These are phyloP conservation scores for Torrubiella hemipterigena DNA, from an alignment of 2,329 filamentous ascomycete species.

Conservation along the genomic window DNA sequence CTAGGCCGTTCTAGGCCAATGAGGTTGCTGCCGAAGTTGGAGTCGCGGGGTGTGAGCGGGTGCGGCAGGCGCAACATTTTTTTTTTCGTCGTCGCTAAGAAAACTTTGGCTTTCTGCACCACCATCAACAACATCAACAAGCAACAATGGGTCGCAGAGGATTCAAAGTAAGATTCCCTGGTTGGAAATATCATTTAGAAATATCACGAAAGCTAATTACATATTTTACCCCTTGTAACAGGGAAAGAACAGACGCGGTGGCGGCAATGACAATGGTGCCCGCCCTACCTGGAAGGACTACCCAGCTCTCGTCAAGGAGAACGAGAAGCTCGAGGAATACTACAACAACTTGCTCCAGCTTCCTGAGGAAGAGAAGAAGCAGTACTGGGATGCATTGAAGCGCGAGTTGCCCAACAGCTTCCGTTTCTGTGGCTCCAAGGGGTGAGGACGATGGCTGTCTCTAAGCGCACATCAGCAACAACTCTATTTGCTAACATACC, in stretches of 20 bases:
- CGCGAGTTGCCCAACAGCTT: slow-evolving; percentile 93
- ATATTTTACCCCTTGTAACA: slow-evolving; percentile 10
- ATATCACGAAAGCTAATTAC: no score
- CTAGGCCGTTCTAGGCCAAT: no score
- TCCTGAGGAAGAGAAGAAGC: slow-evolving; percentile 61
- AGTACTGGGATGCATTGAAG: slow-evolving; percentile 75
- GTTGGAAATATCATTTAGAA: no score
- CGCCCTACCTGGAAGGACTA: slow-evolving; percentile 20
- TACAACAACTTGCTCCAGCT: slow-evolving; percentile 72
- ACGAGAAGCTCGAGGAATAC: slow-evolving; percentile 75
- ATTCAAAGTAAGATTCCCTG: slow-evolving; percentile 4
- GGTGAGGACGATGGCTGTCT: slow-evolving; percentile 32
- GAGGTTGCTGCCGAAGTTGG: no score
- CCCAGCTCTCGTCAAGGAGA: slow-evolving; percentile 52
- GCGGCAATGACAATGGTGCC: slow-evolving; percentile 5
- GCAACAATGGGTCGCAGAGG: slow-evolving; percentile 4
- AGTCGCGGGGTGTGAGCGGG: no score
- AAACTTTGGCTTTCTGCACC: no score
- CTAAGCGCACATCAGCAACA: no score
- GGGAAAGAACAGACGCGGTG: slow-evolving; percentile 24
- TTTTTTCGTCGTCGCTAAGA: no score
- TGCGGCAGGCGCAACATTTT: no score
- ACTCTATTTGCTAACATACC: neutral
- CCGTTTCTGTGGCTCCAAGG: slow-evolving; percentile 90
- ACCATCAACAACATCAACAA: slow-evolving; percentile 2